A percentile compares a stretch with the other conserved stretches of the same genome.
Conservation (phyloP, 768 basidiomycete species). For the Cyathus striatus region DNA sequence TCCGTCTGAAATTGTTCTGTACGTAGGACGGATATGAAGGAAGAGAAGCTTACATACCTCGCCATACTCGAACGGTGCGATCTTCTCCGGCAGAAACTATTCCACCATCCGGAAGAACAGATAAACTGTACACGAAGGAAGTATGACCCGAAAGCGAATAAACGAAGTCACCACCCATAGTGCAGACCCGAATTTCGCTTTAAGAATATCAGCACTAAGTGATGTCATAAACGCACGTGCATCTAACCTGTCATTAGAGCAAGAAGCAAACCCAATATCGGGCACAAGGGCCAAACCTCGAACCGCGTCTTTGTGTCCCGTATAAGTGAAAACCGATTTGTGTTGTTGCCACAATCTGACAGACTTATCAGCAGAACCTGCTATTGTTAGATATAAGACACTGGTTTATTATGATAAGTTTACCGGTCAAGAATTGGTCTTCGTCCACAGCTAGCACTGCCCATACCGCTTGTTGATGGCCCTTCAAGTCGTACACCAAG, state of each 20-base stretch:
- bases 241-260: conserved; percentile 85
- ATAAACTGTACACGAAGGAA: conserved; percentile 91
- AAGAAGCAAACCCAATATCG: conserved; percentile 91
- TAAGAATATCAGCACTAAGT: not conserved
- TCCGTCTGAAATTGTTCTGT: conserved; percentile 49
- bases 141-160: conserved; percentile 90
- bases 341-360: conserved; percentile 86
- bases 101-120: conserved; percentile 75
- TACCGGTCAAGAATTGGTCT: conserved; percentile 79
- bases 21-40: not conserved
- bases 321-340: conserved; percentile 69
- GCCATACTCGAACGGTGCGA: conserved; percentile 88
- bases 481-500: conserved; percentile 67
- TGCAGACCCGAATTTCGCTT: conserved; percentile 93
- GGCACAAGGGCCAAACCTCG: conserved; percentile 77
- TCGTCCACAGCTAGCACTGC: conserved; percentile 79
- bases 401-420: conserved; percentile 9
- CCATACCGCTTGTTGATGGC: conserved; percentile 92
- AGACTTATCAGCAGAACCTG: conserved; percentile 92
- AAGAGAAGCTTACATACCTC: conserved; percentile 41
- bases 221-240: not conserved
- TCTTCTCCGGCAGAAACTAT: conserved; percentile 94
- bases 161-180: conserved; percentile 70
- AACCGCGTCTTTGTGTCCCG: conserved; percentile 89
- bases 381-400: conserved; percentile 1